phyloP scores from a whole-genome alignment of 768 basidiomycete genomes.

The Rhizopogon roseolus region DNA sequence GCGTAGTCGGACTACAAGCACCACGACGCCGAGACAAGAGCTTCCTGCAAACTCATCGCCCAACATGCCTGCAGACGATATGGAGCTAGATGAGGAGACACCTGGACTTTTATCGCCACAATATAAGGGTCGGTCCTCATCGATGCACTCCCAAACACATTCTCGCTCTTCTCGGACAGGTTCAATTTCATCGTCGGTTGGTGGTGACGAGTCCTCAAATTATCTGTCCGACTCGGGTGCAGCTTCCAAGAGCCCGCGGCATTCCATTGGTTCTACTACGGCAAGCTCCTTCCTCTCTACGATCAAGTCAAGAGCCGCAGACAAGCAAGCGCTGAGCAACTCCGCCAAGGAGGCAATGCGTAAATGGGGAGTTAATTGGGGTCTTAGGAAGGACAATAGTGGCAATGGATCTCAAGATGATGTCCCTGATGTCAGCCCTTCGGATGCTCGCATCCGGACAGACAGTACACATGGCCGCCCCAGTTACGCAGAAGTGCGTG shows the following conservation, averaged over 20 bases:
- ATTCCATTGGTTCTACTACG: constrained; percentile 34
- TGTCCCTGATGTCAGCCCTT: constrained; percentile 35
- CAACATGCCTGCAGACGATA: constrained; percentile 4
- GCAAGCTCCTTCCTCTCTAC: constrained; percentile 68
- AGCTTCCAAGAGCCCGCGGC: constrained; percentile 32
- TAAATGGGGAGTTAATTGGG: constrained; percentile 89
- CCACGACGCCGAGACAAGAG: constrained; percentile 23
- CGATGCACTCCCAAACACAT: constrained; percentile 34
- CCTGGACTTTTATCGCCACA: constrained; percentile 12
- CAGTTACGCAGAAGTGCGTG: constrained; percentile 71
- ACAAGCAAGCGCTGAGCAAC: constrained; percentile 83
- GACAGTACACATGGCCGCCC: constrained; percentile 42
- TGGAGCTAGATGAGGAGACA: constrained; percentile 16
- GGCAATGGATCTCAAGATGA: constrained; percentile 32
- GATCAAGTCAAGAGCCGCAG: constrained; percentile 68
- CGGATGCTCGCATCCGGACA: constrained; percentile 29
- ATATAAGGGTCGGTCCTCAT: constrained; percentile 35
- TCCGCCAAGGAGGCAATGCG: constrained; percentile 86
- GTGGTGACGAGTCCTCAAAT: constrained; percentile 23
- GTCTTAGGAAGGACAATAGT: constrained; percentile 50
- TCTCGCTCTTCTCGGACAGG: constrained; percentile 30
- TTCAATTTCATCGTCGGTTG: constrained; percentile 29
- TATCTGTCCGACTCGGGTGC: constrained; percentile 29
- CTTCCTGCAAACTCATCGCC: constrained; percentile 2
- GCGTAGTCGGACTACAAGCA: constrained; percentile 22